Conservation (phyloP, 371 early-diverging fungal genomes). For the Mucor piriformis region DNA sequence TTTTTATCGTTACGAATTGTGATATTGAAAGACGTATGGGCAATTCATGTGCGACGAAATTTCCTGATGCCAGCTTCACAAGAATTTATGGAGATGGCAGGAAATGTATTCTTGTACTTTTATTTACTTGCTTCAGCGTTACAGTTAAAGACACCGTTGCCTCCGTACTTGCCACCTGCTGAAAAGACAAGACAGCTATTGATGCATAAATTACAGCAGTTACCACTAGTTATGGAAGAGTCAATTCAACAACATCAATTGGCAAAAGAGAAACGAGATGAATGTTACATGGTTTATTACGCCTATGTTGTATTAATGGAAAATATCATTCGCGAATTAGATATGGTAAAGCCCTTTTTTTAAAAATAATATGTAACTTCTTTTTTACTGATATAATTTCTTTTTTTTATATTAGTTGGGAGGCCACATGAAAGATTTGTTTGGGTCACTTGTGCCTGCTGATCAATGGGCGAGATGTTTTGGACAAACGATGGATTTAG, state of each 20-base stretch:
- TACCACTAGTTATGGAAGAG: slow-evolving; percentile 26
- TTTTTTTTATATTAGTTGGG: slow-evolving; percentile 31
- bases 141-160: slow-evolving; percentile 80
- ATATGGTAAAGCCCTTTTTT: slow-evolving; percentile 40
- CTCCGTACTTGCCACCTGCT: slow-evolving; percentile 80
- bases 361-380: no score
- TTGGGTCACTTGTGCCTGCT: slow-evolving; percentile 43
- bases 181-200: slow-evolving; percentile 49
- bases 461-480: slow-evolving; percentile 49
- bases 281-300: slow-evolving; percentile 78
- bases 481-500: slow-evolving; percentile 29
- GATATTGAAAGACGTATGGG: slow-evolving; percentile 66
- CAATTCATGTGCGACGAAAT: slow-evolving; percentile 51
- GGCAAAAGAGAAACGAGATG: slow-evolving; percentile 42
- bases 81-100: slow-evolving; percentile 70
- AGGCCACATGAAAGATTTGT: slow-evolving; percentile 42
- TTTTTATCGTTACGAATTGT: slow-evolving; percentile 71
- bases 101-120: slow-evolving; percentile 73
- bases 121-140: slow-evolving; percentile 80
- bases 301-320: slow-evolving; percentile 79
- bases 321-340: slow-evolving; percentile 77
- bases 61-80: slow-evolving; percentile 59
- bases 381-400: background rate
- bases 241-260: slow-evolving; percentile 24
- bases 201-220: slow-evolving; percentile 51